phyloP scores from a whole-genome alignment of 2,329 filamentous ascomycete genomes.

The Fusarium sp. region DNA sequence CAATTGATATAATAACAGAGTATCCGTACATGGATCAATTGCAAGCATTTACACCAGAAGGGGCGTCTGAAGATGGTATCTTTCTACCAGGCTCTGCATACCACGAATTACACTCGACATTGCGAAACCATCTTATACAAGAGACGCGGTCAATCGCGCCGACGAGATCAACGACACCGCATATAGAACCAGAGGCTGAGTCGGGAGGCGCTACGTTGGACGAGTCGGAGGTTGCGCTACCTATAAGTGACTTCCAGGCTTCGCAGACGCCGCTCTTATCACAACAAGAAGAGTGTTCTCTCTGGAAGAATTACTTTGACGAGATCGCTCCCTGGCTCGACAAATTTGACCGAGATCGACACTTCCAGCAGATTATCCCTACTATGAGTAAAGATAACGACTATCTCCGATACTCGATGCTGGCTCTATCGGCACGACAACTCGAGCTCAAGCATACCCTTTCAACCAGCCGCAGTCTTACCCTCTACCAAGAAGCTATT shows the following conservation, averaged over 20 bases:
- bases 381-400: conserved; percentile 57
- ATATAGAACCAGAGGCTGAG: conserved; percentile 25
- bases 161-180: conserved; percentile 45
- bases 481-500: conserved; percentile 63
- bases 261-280: conserved; percentile 37
- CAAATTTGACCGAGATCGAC: conserved; percentile 62
- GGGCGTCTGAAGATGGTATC: conserved; percentile 53
- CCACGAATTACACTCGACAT: conserved; percentile 58
- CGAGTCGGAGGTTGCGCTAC: conserved; percentile 18
- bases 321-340: conserved; percentile 61
- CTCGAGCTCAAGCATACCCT: conserved; percentile 56
- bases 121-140: conserved; percentile 58
- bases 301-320: conserved; percentile 57
- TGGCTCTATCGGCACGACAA: conserved; percentile 63
- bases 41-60: conserved; percentile 50
- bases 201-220: conserved; percentile 13
- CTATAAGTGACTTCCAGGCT: conserved; percentile 33
- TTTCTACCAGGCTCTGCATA: conserved; percentile 61
- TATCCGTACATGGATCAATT: conserved; percentile 43
- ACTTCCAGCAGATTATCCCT: conserved; percentile 61
- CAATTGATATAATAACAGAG: conserved; percentile 33
- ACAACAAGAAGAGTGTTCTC: conserved; percentile 47
- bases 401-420: conserved; percentile 60
- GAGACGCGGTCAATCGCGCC: conserved; percentile 55
- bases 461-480: conserved; percentile 55